These are phyloP conservation scores for Iberis pinnata DNA, from an alignment of 345 rosid species.

Conservation along the genomic window DNA sequence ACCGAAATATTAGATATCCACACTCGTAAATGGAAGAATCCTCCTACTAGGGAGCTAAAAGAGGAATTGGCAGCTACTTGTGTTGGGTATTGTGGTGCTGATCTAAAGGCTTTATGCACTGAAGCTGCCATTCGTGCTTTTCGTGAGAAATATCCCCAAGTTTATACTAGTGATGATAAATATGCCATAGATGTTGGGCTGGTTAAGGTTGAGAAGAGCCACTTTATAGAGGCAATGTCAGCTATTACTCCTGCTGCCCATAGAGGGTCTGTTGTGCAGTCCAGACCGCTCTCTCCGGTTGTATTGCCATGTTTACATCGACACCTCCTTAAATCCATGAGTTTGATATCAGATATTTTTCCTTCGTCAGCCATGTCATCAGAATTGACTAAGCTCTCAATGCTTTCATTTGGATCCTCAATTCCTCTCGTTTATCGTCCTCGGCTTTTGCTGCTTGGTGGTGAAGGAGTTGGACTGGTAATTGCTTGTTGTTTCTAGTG, in stretches of 20 bases:
- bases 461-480: conserved; percentile 96
- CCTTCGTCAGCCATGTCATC: conserved; percentile 64
- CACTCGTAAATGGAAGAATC: conserved; percentile 95
- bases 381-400: conserved; percentile 75
- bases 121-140: conserved; percentile 99
- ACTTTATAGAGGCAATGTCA: conserved; percentile 92
- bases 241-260: conserved; percentile 98
- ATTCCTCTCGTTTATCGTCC: conserved; percentile 96
- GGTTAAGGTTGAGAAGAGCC: conserved; percentile 77
- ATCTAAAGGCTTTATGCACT: conserved; percentile 91
- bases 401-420: conserved; percentile 90
- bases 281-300: conserved; percentile 88
- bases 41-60: conserved; percentile 79
- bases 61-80: conserved; percentile 92
- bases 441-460: conserved; percentile 75
- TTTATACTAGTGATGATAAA: conserved; percentile 95
- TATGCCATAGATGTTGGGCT: conserved; percentile 89
- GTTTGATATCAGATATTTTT: conserved; percentile 59
- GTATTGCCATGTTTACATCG: conserved; percentile 86
- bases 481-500: conserved; percentile 25
- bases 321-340: conserved; percentile 75
- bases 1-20: conserved; percentile 94
- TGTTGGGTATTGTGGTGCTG: conserved; percentile 99
- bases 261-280: conserved; percentile 90
- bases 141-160: conserved; percentile 98